Evolutionary conservation across 371 early-diverging fungal genomes (phyloP).

Genomic region (Mucor lusitanicus): DNA sequence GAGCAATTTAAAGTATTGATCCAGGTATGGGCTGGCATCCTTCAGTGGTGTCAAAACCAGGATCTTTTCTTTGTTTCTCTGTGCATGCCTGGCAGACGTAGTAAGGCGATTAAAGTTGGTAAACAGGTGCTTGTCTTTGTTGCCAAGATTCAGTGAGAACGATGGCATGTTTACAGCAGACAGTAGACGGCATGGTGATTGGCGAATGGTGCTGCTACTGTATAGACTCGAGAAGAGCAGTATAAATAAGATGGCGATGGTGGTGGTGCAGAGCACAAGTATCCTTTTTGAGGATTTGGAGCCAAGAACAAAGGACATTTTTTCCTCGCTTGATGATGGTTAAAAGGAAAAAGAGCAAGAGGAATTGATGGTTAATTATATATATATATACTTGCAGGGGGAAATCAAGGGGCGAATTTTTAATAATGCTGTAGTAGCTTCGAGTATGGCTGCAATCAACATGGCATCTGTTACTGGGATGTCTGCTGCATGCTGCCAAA

Average conservation of each 20-base stretch:
- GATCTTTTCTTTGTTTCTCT: constrained; percentile 29
- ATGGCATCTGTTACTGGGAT: background rate
- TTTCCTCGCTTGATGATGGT: no score
- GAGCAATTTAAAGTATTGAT: constrained; percentile 59
- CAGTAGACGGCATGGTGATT: background rate
- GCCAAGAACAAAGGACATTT: background rate
- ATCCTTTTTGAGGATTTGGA: constrained; percentile 5
- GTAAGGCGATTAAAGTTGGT: constrained; percentile 8
- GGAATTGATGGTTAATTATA: background rate
- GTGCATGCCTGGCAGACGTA: constrained; percentile 7
- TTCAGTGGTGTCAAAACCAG: constrained; percentile 62
- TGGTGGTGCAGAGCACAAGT: background rate
- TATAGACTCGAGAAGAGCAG: background rate
- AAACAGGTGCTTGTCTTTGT: background rate
- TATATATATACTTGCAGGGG: background rate
- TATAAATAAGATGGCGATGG: constrained; percentile 5
- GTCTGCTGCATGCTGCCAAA: background rate
- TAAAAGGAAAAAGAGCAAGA: background rate
- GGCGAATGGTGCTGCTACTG: background rate
- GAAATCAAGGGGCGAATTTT: background rate
- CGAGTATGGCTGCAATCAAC: no score
- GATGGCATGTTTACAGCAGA: constrained; percentile 6
- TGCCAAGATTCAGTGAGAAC: background rate
- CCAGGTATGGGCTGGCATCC: constrained; percentile 55
- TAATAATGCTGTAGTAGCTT: no score